Conservation (phyloP, 257 asterid species). For the Ilex aquifolium region DNA sequence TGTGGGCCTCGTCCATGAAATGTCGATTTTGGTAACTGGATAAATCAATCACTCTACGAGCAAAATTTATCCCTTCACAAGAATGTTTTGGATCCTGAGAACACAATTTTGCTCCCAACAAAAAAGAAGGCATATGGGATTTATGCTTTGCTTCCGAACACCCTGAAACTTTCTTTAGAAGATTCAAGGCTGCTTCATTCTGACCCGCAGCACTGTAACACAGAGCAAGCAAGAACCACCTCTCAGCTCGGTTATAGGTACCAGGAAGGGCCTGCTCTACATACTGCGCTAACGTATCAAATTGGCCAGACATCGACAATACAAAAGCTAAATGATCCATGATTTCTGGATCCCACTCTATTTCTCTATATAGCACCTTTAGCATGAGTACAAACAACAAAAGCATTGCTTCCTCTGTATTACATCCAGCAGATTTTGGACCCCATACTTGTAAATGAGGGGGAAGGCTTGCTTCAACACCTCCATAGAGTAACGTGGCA, state of each 20-base stretch:
- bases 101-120: constrained; percentile 82
- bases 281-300: constrained; percentile 53
- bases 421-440: constrained; percentile 26
- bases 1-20: constrained; percentile 43
- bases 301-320: constrained; percentile 51
- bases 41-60: constrained; percentile 35
- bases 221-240: constrained; percentile 91
- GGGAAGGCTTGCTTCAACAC: constrained; percentile 50
- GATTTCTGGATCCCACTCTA: constrained; percentile 71
- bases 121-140: constrained; percentile 47
- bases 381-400: constrained; percentile 53
- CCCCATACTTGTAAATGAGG: constrained; percentile 33
- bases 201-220: constrained; percentile 74
- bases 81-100: constrained; percentile 47
- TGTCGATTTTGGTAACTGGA: constrained; percentile 37
- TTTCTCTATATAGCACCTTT: constrained; percentile 53
- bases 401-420: constrained; percentile 76
- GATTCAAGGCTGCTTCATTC: constrained; percentile 46
- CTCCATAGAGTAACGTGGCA: constrained; percentile 55
- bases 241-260: constrained; percentile 46
- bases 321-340: constrained; percentile 67
- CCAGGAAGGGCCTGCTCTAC: constrained; percentile 78
- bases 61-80: constrained; percentile 48
- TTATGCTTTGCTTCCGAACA: constrained; percentile 41
- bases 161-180: constrained; percentile 56